Base-by-base conservation (phyloP, 305 asterid species). In the Plantago coronopus region DNA sequence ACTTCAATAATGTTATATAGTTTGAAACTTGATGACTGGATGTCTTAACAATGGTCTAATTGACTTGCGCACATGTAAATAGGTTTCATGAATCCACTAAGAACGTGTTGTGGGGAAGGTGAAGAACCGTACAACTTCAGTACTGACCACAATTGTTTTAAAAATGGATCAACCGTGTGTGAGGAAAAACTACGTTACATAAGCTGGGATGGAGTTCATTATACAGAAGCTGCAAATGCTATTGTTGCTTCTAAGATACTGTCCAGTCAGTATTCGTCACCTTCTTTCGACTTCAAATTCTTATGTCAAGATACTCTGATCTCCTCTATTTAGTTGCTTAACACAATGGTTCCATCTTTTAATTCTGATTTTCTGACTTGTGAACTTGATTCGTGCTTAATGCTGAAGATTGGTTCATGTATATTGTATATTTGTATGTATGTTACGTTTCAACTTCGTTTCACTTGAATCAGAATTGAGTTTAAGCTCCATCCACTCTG, bases 141-240 rank as follows among this genome's bases (percentile, higher is more conserved):
- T 43, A n/a, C 56, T 9, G 60, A 1, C 8, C 37, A 37, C 4
- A 12, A 18, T 19, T 76, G 81, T 43, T 55, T 74, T 0, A 54
- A 61, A 21, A 17, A 49, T 16, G 75, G 72, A 0, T 61, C n/a
- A 31, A 71, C 47, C 17, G 40, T 58, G 18, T 75, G 80, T 47
- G 38, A 57, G 10, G 64, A 70, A 15, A 65, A 65, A 9, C 55
- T 74, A 16, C 15, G 25, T 22, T 63, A 59, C 65, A 56, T 75
- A 21, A 71, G 64, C 48, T 71, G 76, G 80, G 80, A 75, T 44
- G 76, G 76, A 20, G 56, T 61, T 54, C 80, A 75, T 29, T 55
- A 55, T 37, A 8, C 46, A 3, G 60, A 55, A 16, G 43, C 60
- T 11, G 60, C 60, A 34, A 55, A 55, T 25, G 60, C 46, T 29